Percentiles rank a stretch among this genome's conserved stretches.
Evolutionary conservation across 805 yeast genomes (phyloP).

Genomic region (Spathaspora boniae): DNA sequence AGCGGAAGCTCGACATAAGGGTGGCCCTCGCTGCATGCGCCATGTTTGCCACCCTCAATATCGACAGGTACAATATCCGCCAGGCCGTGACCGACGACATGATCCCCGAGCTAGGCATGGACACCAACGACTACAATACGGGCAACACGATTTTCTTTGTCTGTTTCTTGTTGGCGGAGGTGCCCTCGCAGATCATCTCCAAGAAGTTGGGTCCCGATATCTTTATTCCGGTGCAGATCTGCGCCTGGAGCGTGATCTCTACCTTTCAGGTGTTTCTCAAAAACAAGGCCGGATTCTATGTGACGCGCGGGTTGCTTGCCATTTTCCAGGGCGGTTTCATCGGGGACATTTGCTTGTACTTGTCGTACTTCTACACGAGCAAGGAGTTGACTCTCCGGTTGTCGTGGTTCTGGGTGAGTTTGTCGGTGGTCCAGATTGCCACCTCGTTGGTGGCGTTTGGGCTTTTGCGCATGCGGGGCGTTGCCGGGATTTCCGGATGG

Average conservation of each 20-base stretch:
- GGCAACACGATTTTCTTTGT: constrained; percentile 55
- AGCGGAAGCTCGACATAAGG: constrained; percentile 51
- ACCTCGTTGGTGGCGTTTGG: constrained; percentile 46
- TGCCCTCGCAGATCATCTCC: constrained; percentile 66
- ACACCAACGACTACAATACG: constrained; percentile 56
- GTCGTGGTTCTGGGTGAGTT: constrained; percentile 40
- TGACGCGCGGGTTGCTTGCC: constrained; percentile 52
- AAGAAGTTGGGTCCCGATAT: constrained; percentile 60
- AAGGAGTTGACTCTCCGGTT: constrained; percentile 56
- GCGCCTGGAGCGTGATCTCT: constrained; percentile 55
- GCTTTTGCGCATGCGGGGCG: constrained; percentile 47
- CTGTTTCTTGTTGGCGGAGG: constrained; percentile 53
- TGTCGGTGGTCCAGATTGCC: constrained; percentile 18
- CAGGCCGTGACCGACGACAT: constrained; percentile 60
- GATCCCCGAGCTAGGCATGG: constrained; percentile 47
- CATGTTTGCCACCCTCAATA: constrained; percentile 56
- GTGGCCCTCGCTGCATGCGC: constrained; percentile 58
- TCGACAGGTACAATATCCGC: constrained; percentile 55
- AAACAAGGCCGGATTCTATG: constrained; percentile 39
- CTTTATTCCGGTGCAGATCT: constrained; percentile 59
- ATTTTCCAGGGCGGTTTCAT: constrained; percentile 68
- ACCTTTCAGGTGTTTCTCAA: constrained; percentile 38
- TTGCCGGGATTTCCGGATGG: constrained; percentile 51
- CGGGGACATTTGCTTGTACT: constrained; percentile 60
- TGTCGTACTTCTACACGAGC: constrained; percentile 62